Percentiles rank a stretch among this genome's conserved stretches.
These are phyloP conservation scores for Fusarium protoensiforme DNA, from an alignment of 2,329 filamentous ascomycete genomes.

Conservation along the genomic window DNA sequence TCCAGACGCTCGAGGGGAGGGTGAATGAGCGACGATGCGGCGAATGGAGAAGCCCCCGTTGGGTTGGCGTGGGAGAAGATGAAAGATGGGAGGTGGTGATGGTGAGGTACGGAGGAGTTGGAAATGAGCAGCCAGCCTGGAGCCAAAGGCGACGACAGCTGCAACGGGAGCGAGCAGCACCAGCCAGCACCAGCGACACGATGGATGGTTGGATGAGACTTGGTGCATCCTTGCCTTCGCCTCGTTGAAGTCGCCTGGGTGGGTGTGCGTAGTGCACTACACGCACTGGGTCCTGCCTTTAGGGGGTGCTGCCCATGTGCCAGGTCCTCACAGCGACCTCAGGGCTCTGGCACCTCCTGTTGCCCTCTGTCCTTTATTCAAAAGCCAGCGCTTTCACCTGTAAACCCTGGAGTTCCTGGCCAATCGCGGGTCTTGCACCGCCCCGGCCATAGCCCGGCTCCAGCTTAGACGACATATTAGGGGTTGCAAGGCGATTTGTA, in stretches of 20 bases:
- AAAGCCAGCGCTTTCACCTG: conserved; percentile 13
- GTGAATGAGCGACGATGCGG: conserved; percentile 35
- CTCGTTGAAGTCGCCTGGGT: neutral
- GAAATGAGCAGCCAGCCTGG: conserved; percentile 11
- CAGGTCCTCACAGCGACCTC: conserved; percentile 22
- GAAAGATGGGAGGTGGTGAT: conserved; percentile 36
- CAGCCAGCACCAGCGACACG: conserved; percentile 9
- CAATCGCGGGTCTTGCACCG: conserved; percentile 25
- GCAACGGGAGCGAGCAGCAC: conserved; percentile 15
- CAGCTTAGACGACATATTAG: conserved; percentile 37
- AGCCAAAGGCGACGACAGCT: conserved; percentile 33
- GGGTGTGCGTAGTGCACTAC: neutral
- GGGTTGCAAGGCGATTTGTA: conserved; percentile 34
- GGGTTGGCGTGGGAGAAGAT: conserved; percentile 31
- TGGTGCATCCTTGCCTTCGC: conserved; percentile 25
- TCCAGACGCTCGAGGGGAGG: conserved; percentile 16
- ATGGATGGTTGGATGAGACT: conserved; percentile 29
- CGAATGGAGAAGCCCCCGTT: conserved; percentile 32
- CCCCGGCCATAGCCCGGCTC: conserved; percentile 14
- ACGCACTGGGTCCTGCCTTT: conserved; percentile 1
- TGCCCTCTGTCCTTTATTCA: conserved; percentile 14
- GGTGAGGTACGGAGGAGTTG: conserved; percentile 29
- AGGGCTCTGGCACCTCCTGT: conserved; percentile 21
- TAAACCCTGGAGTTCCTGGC: conserved; percentile 21
- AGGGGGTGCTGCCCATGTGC: neutral